These are phyloP conservation scores for Hirsutella rhossiliensis DNA, from an alignment of 2,329 filamentous ascomycete species.

Conservation along the genomic window DNA sequence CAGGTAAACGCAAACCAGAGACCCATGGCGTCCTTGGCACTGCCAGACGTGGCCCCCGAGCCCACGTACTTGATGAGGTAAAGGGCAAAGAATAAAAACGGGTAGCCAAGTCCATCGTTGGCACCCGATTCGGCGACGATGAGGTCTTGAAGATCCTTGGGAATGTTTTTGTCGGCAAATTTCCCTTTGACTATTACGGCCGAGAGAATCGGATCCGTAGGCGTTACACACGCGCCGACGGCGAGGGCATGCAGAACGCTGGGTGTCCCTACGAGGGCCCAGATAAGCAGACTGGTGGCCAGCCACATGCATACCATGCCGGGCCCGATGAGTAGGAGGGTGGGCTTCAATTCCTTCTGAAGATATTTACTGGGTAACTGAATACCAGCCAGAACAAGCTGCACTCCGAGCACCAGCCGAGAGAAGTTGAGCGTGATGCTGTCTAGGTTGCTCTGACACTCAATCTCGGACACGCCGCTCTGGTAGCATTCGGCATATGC, in stretches of 20 bases:
- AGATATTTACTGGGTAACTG: conserved; percentile 80
- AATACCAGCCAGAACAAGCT: conserved; percentile 78
- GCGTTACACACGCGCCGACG: conserved; percentile 78
- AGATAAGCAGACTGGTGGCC: conserved; percentile 65
- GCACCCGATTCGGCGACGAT: conserved; percentile 75
- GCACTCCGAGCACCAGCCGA: conserved; percentile 76
- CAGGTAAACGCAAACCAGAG: conserved; percentile 80
- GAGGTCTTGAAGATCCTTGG: conserved; percentile 67
- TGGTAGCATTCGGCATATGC: conserved; percentile 50
- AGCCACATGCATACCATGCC: conserved; percentile 86
- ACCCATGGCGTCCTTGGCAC: conserved; percentile 54
- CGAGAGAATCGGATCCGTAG: conserved; percentile 78
- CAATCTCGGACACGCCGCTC: conserved; percentile 7
- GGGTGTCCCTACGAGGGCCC: conserved; percentile 60
- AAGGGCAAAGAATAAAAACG: conserved; percentile 73
- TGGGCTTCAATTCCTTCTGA: conserved; percentile 62
- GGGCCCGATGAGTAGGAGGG: conserved; percentile 66
- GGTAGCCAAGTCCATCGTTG: conserved; percentile 82
- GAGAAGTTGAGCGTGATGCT: conserved; percentile 73
- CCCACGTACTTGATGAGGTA: conserved; percentile 71
- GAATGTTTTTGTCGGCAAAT: conserved; percentile 85
- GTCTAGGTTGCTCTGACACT: conserved; percentile 45
- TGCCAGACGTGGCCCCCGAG: conserved; percentile 44
- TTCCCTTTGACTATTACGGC: conserved; percentile 89
- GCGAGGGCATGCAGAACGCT: conserved; percentile 68